Percentiles rank a stretch among this genome's conserved stretches.
Evolutionary conservation across 192 early-diverging fungal species (phyloP).

Genomic region (Backusella westeae): DNA sequence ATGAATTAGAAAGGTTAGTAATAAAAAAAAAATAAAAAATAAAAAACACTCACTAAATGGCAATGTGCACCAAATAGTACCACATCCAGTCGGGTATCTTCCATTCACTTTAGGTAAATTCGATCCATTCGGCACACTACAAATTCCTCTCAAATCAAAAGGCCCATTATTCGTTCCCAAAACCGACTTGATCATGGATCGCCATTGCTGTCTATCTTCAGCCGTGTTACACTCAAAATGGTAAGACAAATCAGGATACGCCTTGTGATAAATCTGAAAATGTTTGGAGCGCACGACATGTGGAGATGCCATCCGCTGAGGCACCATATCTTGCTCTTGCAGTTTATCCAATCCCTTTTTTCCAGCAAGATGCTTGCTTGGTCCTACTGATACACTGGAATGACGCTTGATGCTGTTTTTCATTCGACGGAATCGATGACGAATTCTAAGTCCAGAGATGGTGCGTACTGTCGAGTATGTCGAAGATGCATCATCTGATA

Average conservation of each 20-base stretch:
- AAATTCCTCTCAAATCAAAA: conserved; percentile 1
- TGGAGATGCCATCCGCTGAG: neutral
- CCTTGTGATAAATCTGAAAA: neutral
- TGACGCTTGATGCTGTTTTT: conserved; percentile 1
- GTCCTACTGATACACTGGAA: neutral
- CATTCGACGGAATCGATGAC: neutral
- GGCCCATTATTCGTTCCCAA: neutral
- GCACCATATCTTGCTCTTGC: neutral
- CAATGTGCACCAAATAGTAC: conserved; percentile 8
- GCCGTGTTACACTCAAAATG: neutral
- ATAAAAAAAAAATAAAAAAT: neutral
- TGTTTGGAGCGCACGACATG: neutral
- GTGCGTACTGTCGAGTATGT: neutral
- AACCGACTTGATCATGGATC: neutral
- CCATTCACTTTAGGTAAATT: neutral
- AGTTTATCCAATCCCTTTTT: neutral
- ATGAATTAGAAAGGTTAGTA: neutral
- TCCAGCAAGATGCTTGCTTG: neutral
- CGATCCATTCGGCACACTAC: neutral
- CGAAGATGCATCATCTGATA: neutral
- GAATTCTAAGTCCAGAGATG: neutral
- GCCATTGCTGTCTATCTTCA: neutral
- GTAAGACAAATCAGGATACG: neutral
- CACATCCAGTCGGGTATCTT: conserved; percentile 7
- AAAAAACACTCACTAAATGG: conserved; percentile 13